These are phyloP conservation scores for Neurospora crassa DNA, from an alignment of 2,329 filamentous ascomycete genomes.

Conservation along the genomic window DNA sequence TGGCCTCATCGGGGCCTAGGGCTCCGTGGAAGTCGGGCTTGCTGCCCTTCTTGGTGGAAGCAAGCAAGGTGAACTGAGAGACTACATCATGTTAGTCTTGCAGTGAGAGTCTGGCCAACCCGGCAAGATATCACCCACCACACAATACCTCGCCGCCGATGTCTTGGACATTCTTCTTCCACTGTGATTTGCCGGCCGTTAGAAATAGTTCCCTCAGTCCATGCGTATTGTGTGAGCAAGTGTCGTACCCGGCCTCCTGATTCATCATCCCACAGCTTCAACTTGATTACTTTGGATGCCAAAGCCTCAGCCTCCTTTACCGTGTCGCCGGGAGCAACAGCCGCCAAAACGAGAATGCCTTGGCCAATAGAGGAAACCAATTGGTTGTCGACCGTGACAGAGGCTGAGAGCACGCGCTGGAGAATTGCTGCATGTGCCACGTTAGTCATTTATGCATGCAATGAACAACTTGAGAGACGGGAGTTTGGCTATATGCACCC, in stretches of 20 bases:
- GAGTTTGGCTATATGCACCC: background rate
- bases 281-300: constrained; percentile 77
- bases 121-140: constrained; percentile 44
- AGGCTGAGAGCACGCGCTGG: constrained; percentile 89
- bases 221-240: background rate
- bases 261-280: constrained; percentile 86
- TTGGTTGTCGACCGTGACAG: constrained; percentile 87
- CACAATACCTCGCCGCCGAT: constrained; percentile 90
- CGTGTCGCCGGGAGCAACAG: constrained; percentile 82
- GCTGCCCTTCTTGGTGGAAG: constrained; percentile 87
- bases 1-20: constrained; percentile 67
- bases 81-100: constrained; percentile 40
- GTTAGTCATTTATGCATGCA: background rate
- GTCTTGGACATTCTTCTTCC: constrained; percentile 84
- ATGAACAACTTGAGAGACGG: background rate
- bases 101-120: background rate
- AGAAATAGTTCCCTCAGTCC: constrained; percentile 13
- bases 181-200: constrained; percentile 39
- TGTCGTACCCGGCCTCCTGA: constrained; percentile 51
- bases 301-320: constrained; percentile 77
- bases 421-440: constrained; percentile 57
- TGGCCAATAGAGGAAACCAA: constrained; percentile 84
- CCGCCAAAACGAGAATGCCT: constrained; percentile 84
- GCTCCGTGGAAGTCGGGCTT: constrained; percentile 94
- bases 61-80: constrained; percentile 92